A percentile compares a stretch with the other conserved stretches of the same genome.
phyloP scores from a whole-genome alignment of 371 early-diverging fungal species.

The Circinella minor region DNA sequence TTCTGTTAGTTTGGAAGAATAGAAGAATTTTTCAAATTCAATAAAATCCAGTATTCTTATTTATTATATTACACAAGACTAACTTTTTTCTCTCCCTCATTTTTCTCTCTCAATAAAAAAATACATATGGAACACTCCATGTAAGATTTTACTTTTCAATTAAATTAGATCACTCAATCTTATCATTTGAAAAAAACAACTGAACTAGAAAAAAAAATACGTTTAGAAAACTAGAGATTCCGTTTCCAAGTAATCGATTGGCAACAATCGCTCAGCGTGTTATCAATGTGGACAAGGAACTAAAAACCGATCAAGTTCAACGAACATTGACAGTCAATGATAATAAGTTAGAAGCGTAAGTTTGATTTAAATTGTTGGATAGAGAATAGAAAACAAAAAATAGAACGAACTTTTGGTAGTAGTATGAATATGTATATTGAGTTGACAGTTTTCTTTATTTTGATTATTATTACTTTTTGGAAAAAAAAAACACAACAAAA shows the following conservation, averaged over 20 bases:
- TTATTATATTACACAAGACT: too few relatives aligned
- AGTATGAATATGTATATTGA: too few relatives aligned
- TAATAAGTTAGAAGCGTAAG: conserved; percentile 19
- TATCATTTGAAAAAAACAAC: neutral
- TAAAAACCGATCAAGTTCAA: conserved; percentile 49
- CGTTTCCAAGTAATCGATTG: conserved; percentile 45
- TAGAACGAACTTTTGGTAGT: too few relatives aligned
- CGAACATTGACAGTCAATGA: conserved; percentile 23
- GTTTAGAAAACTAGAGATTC: conserved; percentile 47
- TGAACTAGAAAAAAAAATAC: neutral
- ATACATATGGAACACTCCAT: neutral
- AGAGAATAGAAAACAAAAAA: too few relatives aligned
- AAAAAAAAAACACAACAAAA: neutral
- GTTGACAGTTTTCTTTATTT: neutral
- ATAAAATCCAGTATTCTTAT: too few relatives aligned
- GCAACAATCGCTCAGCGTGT: conserved; percentile 48
- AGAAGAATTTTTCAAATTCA: too few relatives aligned
- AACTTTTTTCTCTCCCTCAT: too few relatives aligned
- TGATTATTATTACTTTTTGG: too few relatives aligned
- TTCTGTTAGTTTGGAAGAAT: too few relatives aligned
- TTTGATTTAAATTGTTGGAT: too few relatives aligned
- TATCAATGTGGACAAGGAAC: conserved; percentile 52
- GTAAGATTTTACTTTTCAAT: neutral
- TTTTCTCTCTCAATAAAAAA: too few relatives aligned
- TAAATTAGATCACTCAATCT: neutral